Evolutionary conservation across 208 protist species (phyloP).

Genomic region (Wallacemonas sp.): DNA sequence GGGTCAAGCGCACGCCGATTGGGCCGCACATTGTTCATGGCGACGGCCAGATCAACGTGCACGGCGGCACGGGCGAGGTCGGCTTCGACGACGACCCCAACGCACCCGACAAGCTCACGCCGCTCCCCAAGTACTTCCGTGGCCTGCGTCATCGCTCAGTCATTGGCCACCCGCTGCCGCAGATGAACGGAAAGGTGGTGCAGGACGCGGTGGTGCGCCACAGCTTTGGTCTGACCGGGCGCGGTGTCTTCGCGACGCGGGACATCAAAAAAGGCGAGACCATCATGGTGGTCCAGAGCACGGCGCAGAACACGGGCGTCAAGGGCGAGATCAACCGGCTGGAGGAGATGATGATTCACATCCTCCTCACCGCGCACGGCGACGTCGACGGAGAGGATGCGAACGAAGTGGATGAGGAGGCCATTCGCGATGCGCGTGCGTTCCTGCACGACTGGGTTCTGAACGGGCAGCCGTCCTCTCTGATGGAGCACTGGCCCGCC

Average conservation of each 20-base stretch:
- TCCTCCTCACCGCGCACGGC: slow-evolving; percentile 27
- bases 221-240: slow-evolving; percentile 77
- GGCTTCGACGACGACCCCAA: slow-evolving; percentile 65
- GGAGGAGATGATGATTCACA: slow-evolving; percentile 69
- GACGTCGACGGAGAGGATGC: slow-evolving; percentile 8
- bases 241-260: slow-evolving; percentile 80
- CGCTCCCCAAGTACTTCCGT: slow-evolving; percentile 45
- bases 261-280: slow-evolving; percentile 70
- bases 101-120: background rate
- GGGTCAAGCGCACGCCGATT: slow-evolving; percentile 74
- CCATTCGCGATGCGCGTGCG: slow-evolving; percentile 9
- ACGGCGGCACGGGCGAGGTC: slow-evolving; percentile 79
- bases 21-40: slow-evolving; percentile 80
- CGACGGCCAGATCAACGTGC: slow-evolving; percentile 70
- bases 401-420: background rate
- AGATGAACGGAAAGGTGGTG: slow-evolving; percentile 69
- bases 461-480: slow-evolving; percentile 78
- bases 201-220: slow-evolving; percentile 74
- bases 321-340: slow-evolving; percentile 76
- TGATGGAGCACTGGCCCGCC: slow-evolving; percentile 79
- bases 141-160: slow-evolving; percentile 75
- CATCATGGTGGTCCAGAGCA: slow-evolving; percentile 86
- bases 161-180: slow-evolving; percentile 56
- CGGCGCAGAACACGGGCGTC: slow-evolving; percentile 74
- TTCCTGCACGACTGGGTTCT: slow-evolving; percentile 86